phyloP scores from a whole-genome alignment of 1,284 basidiomycete species.

The Cystobasidium sp. region DNA sequence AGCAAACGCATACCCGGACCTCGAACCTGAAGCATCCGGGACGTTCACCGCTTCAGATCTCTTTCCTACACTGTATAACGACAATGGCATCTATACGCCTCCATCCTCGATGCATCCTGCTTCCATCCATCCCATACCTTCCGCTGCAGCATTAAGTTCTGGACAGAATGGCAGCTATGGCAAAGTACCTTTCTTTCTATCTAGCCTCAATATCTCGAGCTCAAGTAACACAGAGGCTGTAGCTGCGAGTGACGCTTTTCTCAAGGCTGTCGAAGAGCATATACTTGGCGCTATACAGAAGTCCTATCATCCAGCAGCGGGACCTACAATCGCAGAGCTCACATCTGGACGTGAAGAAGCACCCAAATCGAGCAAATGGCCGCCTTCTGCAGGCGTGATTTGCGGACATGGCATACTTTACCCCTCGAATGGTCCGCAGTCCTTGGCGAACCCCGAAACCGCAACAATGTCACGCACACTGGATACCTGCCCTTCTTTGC shows the following conservation, averaged over 20 bases:
- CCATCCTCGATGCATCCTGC: slow-evolving; percentile 33
- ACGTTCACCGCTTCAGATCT: slow-evolving; percentile 33
- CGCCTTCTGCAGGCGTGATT: neutral
- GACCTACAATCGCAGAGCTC: no score
- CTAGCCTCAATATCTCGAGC: slow-evolving; percentile 15
- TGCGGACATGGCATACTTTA: slow-evolving; percentile 29
- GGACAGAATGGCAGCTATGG: neutral
- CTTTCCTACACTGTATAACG: slow-evolving; percentile 35
- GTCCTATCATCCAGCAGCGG: neutral
- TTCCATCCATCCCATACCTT: slow-evolving; percentile 10
- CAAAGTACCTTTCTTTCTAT: slow-evolving; percentile 22
- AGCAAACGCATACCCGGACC: neutral
- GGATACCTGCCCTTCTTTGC: neutral
- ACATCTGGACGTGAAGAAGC: neutral
- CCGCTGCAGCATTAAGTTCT: neutral
- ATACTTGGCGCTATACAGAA: slow-evolving; percentile 3
- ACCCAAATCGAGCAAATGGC: neutral
- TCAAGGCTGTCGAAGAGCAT: slow-evolving; percentile 13
- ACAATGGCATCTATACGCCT: slow-evolving; percentile 31
- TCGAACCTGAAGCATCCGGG: slow-evolving; percentile 27
- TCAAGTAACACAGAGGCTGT: slow-evolving; percentile 32
- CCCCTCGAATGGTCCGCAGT: neutral
- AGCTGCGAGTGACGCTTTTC: slow-evolving; percentile 29
- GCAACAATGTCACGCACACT: no score
- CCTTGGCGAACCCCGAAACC: no score